These are phyloP conservation scores for Rhodotorula sp. DNA, from an alignment of 1,284 basidiomycete genomes.

Conservation along the genomic window DNA sequence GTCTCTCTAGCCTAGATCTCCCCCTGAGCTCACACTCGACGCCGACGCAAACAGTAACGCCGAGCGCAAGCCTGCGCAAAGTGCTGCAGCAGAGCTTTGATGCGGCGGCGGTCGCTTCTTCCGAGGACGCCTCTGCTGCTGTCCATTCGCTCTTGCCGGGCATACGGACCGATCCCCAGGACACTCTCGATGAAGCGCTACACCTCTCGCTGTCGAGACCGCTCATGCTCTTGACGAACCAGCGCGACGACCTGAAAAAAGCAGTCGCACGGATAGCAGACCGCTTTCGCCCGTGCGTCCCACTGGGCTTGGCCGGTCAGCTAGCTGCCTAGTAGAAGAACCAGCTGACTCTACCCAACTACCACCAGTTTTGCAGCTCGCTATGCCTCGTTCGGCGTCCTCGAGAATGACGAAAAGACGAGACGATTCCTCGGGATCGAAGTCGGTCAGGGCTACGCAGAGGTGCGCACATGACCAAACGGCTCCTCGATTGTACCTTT, in stretches of 20 bases:
- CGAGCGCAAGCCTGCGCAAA: conserved; percentile 51
- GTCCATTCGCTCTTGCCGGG: conserved; percentile 55
- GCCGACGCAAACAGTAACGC: conserved; percentile 33
- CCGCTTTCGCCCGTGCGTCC: not conserved
- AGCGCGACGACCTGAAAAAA: conserved; percentile 58
- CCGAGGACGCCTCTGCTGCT: conserved; percentile 25
- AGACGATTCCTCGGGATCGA: conserved; percentile 71
- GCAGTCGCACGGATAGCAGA: conserved; percentile 16
- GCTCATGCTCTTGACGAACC: conserved; percentile 70
- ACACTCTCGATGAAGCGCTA: conserved; percentile 48
- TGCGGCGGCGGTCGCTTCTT: not conserved
- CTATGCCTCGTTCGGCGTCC: conserved; percentile 65
- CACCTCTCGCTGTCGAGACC: conserved; percentile 75
- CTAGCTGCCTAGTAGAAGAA: not conserved
- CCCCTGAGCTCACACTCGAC: not conserved
- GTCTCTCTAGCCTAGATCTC: not conserved
- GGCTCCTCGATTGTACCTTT: too few species aligned
- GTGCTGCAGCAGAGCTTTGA: conserved; percentile 56
- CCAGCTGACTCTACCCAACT: too few species aligned
- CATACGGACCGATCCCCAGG: not conserved
- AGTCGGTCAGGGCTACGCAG: conserved; percentile 69
- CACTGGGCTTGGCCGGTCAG: fast-evolving
- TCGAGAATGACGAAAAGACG: conserved; percentile 75
- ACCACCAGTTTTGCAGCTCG: conserved; percentile 64
- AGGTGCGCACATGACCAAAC: conserved; percentile 58